Conservation (phyloP, 2,329 filamentous ascomycete species). For the Seiridium cupressi region DNA sequence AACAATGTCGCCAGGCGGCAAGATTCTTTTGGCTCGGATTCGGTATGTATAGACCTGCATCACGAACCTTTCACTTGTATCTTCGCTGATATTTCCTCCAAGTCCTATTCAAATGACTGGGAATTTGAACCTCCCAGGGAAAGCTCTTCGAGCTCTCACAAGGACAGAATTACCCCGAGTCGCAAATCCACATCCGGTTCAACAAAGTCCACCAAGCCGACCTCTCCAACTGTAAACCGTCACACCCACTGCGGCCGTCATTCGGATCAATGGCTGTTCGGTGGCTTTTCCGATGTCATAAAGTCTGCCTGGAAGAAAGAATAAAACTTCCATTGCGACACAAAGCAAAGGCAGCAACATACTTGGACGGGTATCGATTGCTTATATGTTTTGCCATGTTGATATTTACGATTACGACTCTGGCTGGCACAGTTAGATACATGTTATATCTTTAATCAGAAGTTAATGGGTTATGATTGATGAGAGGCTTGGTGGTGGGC, state of each 20-base stretch:
- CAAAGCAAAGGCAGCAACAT: neutral
- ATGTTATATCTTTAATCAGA: neutral
- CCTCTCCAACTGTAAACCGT: conserved; percentile 43
- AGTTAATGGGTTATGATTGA: neutral
- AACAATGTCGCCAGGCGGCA: conserved; percentile 17
- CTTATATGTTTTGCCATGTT: neutral
- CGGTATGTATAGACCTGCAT: neutral
- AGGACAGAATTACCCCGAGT: neutral
- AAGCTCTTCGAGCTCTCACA: neutral
- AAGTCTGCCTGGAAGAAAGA: conserved; percentile 26
- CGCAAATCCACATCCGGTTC: conserved; percentile 17
- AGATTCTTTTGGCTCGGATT: conserved; percentile 22
- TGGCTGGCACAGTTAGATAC: neutral
- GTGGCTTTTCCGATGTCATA: conserved; percentile 45
- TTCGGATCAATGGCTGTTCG: conserved; percentile 51
- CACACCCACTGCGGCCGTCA: conserved; percentile 56
- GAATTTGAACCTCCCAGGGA: neutral
- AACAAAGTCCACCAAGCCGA: conserved; percentile 29
- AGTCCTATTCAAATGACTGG: conserved; percentile 8
- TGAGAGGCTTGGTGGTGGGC: neutral
- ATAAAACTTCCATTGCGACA: neutral
- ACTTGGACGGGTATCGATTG: neutral
- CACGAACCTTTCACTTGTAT: neutral
- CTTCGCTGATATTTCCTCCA: neutral
- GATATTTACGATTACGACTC: neutral